Conservation (phyloP, 139 green algal genomes). For the Raphidocelis subcapitata region DNA sequence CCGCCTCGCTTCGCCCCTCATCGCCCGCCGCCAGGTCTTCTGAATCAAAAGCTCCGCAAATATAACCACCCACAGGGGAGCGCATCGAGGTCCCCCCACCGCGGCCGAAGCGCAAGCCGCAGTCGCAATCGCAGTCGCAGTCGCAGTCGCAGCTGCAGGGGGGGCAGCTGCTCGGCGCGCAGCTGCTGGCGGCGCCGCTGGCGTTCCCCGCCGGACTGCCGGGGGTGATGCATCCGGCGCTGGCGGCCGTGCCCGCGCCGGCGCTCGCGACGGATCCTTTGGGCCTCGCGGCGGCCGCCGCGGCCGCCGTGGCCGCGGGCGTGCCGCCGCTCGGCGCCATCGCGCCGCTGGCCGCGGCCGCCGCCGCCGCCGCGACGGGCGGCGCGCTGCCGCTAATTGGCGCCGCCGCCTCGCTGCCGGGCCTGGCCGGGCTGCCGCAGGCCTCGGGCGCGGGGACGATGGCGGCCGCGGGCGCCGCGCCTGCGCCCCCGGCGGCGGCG, state of each 20-base stretch:
- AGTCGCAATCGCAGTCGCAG: constrained; percentile 4
- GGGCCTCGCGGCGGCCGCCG: too few relatives aligned
- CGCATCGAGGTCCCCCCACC: constrained; percentile 79
- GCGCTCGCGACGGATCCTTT: too few relatives aligned
- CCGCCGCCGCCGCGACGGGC: too few relatives aligned
- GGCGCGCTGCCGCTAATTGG: too few relatives aligned
- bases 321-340: too few relatives aligned
- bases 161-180: background rate
- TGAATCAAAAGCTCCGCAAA: too few relatives aligned
- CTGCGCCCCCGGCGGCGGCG: background rate
- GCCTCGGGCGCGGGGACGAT: too few relatives aligned
- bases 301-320: too few relatives aligned
- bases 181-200: background rate
- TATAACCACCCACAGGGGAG: constrained; percentile 19
- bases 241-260: too few relatives aligned
- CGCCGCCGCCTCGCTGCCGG: background rate
- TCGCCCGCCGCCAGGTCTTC: background rate
- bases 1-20: background rate
- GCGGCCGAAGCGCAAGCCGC: constrained; percentile 79
- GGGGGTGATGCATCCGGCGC: too few relatives aligned
- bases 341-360: background rate
- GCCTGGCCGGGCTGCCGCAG: too few relatives aligned
- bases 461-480: background rate
- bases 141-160: constrained; percentile 2
- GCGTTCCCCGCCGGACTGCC: too few relatives aligned